These are phyloP conservation scores for Dioscorea dumetorum DNA, from an alignment of 106 monocot genomes.

Conservation along the genomic window DNA sequence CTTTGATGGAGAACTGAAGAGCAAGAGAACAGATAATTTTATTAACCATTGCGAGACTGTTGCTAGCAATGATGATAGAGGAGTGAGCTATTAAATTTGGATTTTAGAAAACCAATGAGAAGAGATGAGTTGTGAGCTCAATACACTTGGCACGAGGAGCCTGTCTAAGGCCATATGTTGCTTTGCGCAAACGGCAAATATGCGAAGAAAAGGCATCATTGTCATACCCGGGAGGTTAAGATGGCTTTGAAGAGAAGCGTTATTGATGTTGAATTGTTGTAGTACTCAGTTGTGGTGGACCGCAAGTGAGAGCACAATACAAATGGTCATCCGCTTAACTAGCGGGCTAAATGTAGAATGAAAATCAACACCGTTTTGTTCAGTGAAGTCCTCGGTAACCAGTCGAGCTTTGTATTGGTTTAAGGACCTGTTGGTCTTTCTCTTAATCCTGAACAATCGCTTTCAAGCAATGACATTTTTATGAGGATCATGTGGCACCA, in stretches of 20 bases:
- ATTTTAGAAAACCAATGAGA: neutral
- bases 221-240: neutral
- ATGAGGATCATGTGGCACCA: neutral
- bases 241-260: conserved; percentile 4
- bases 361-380: neutral
- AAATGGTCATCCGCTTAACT: conserved; percentile 1
- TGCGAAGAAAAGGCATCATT: neutral
- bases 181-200: neutral
- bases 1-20: neutral
- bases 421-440: neutral
- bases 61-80: neutral
- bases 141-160: neutral
- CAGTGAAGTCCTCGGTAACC: conserved; percentile 4
- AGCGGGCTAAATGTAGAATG: conserved; percentile 1
- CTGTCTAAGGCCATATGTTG: too few relatives aligned
- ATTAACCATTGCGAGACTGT: neutral
- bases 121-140: neutral
- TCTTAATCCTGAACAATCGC: conserved; percentile 2
- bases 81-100: neutral
- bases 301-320: neutral
- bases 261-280: conserved; percentile 1
- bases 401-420: conserved; percentile 5
- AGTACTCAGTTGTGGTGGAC: neutral
- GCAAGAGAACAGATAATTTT: neutral
- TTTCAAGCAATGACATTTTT: conserved; percentile 5